A percentile compares a stretch with the other conserved stretches of the same genome.
Conservation (phyloP, 2,329 filamentous ascomycete genomes). For the Sporothrix sp. region DNA sequence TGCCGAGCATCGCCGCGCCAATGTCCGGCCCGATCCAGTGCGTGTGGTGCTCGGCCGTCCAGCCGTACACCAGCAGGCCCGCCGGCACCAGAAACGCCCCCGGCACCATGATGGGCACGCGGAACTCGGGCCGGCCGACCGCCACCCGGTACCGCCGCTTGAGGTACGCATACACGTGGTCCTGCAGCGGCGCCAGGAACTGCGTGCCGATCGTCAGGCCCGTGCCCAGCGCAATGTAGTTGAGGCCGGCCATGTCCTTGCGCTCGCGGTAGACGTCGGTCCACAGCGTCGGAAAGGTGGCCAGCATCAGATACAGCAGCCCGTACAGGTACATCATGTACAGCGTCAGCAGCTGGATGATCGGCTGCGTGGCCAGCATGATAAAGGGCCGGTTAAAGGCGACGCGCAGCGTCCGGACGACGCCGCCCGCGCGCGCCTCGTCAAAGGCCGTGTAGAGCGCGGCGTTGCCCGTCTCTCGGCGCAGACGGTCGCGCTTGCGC, state of each 20-base stretch:
- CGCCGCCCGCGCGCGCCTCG: conserved; percentile 21
- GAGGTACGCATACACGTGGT: conserved; percentile 35
- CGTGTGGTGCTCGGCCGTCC: conserved; percentile 32
- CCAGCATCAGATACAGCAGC: conserved; percentile 41
- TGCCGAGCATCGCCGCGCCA: conserved; percentile 30
- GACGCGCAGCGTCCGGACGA: conserved; percentile 23
- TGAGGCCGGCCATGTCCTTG: conserved; percentile 27
- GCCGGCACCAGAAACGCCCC: conserved; percentile 32
- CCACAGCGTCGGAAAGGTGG: conserved; percentile 40
- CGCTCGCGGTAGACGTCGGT: conserved; percentile 27
- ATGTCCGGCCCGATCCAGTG: conserved; percentile 39
- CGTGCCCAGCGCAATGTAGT: conserved; percentile 29
- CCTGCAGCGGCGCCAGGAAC: conserved; percentile 37
- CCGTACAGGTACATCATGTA: conserved; percentile 38
- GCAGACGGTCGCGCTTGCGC: conserved; percentile 34
- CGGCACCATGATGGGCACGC: conserved; percentile 33
- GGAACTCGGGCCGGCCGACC: conserved; percentile 32
- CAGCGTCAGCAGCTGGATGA: conserved; percentile 40
- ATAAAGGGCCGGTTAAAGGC: conserved; percentile 40
- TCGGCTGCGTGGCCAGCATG: conserved; percentile 42
- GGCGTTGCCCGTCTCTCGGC: conserved; percentile 46
- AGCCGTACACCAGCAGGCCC: conserved; percentile 38
- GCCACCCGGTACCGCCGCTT: conserved; percentile 28
- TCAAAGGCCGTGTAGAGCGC: conserved; percentile 44
- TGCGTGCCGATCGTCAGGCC: conserved; percentile 36